These are phyloP conservation scores for Pythium periplocum DNA, from an alignment of 352 stramenopile genomes.

Conservation along the genomic window DNA sequence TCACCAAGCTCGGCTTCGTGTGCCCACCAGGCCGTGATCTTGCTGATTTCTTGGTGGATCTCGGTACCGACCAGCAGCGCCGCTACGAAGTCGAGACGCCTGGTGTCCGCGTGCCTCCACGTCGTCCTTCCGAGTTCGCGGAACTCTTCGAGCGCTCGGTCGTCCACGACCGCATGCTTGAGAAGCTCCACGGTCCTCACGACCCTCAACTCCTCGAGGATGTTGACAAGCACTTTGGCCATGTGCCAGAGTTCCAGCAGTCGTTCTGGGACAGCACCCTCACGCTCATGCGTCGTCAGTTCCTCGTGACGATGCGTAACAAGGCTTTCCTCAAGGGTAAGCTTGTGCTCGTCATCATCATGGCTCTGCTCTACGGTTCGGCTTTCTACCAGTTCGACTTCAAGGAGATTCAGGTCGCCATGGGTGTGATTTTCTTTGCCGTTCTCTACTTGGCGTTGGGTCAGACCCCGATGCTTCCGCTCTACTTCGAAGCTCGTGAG, in stretches of 20 bases:
- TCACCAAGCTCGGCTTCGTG: slow-evolving; percentile 17
- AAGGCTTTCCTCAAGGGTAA: slow-evolving; percentile 25
- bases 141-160: slow-evolving; percentile 14
- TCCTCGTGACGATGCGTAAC: slow-evolving; percentile 44
- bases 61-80: slow-evolving; percentile 17
- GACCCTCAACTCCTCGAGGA: slow-evolving; percentile 84
- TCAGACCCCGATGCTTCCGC: slow-evolving; percentile 52
- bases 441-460: slow-evolving; percentile 61
- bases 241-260: slow-evolving; percentile 11
- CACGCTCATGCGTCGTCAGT: slow-evolving; percentile 27
- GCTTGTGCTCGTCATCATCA: slow-evolving; percentile 25
- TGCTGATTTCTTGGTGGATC: slow-evolving; percentile 21
- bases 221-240: slow-evolving; percentile 22
- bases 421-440: slow-evolving; percentile 66
- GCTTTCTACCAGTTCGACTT: slow-evolving; percentile 26
- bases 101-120: neutral
- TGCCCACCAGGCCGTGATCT: slow-evolving; percentile 16
- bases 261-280: slow-evolving; percentile 8
- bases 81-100: slow-evolving; percentile 10
- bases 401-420: slow-evolving; percentile 21
- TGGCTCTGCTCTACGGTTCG: slow-evolving; percentile 26
- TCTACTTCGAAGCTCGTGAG: slow-evolving; percentile 41
- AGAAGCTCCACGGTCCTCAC: slow-evolving; percentile 84
- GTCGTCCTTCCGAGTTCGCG: slow-evolving; percentile 16
- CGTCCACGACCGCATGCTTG: slow-evolving; percentile 24